Evolutionary conservation across 2,329 filamentous ascomycete genomes (phyloP), one percentile per base, ranked within the genome.

Genomic region (Colletotrichum cordylinicola): DNA sequence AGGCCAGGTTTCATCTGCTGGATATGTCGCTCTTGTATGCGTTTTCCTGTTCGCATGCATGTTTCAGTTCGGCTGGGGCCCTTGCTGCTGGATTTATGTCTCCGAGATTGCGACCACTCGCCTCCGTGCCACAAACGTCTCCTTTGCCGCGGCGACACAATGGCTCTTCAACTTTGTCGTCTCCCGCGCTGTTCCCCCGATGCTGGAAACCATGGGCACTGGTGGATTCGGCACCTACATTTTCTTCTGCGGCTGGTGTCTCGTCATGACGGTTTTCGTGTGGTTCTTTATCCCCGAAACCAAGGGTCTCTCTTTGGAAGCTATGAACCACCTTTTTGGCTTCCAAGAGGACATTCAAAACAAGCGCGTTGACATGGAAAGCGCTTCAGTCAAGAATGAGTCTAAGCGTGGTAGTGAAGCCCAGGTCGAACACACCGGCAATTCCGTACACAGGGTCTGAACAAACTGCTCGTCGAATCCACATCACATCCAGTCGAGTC

Each of bases 111-210:
- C 88, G 82, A 87, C 80, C 27, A 90, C 91, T 1, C 86, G 93
- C 21, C 78, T 85, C n/a, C 2, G 82, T 80, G 58, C 82, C 79
- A 79, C 83, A 72, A 93, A 93, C 78, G 91, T 93, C 31, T 87
- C 91, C 4, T 86, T 92, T 64, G 91, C 89, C 0, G 90, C 91
- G 3, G 91, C 91, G 2, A 92, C 90, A 2, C 91, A 93, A 80
- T 92, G 91, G 91, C 81, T 93, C 2, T 93, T 93, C 82, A 93
- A 93, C 79, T 91, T 93, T 72, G 91, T 92, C 18, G 90, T 94
- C 69, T 90, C 91, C 12, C 86, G 91, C 60, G 90, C 91, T 9
- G 91, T 92, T 5, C 92, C 91, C 0, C 90, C 89, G 75, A 94
- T 94, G 92, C 84, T 94, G 74, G 88, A 87, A 84, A 87, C 82